Evolutionary conservation across 2,329 filamentous ascomycete genomes (phyloP).

Genomic region (Apiospora malaysiana): DNA sequence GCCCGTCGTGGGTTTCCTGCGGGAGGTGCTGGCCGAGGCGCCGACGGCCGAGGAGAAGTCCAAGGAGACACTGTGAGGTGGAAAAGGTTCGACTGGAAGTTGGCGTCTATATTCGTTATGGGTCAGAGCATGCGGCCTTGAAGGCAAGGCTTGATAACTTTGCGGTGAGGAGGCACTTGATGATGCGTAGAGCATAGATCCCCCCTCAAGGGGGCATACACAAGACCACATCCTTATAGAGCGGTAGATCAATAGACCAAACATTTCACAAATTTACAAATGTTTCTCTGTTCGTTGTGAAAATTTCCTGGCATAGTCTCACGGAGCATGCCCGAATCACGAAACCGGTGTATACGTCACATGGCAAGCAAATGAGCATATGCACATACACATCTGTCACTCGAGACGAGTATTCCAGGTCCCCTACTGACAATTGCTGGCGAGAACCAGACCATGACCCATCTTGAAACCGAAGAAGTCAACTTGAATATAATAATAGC

Average conservation of each 20-base stretch:
- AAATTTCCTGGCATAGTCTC: background rate
- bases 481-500: no score
- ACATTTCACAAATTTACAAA: background rate
- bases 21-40: constrained; percentile 39
- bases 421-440: no score
- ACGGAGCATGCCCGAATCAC: background rate
- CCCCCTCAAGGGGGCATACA: background rate
- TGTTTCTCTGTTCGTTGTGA: background rate
- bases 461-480: no score
- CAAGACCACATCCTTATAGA: background rate
- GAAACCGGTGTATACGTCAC: background rate
- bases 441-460: no score
- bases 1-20: constrained; percentile 76
- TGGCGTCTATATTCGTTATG: no score
- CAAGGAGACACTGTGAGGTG: constrained; percentile 28
- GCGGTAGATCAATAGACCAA: background rate
- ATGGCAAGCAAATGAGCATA: background rate
- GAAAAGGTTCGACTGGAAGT: no score
- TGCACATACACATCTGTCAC: no score
- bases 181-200: background rate
- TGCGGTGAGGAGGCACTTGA: background rate
- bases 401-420: no score
- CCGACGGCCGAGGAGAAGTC: constrained; percentile 31
- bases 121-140: no score
- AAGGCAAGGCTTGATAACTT: no score